Base-by-base conservation (phyloP, 805 yeast species). In the Blastobotrys americana region DNA sequence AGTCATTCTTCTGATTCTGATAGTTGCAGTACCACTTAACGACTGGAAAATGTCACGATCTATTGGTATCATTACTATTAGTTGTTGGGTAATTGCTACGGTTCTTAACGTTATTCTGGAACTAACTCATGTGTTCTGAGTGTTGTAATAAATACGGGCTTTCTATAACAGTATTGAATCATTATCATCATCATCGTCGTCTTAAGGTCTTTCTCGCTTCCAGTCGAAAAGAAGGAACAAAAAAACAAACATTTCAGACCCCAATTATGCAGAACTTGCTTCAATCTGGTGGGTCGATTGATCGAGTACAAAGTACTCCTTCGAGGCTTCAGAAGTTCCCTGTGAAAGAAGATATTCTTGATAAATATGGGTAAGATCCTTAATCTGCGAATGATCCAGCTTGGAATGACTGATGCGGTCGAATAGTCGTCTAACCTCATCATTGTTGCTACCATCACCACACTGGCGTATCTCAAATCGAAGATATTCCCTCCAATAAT, bases 61-160 rank as follows among this genome's bases (percentile, higher is more conserved):
- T 15, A 59, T 67, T 4, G 81, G 80, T 0, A 15, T 54, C 4
- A 43, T 59, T 6, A 63, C 70, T 56, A 62, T 76, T 13, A 39
- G 57, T 2, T 46, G 69, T 3, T 76, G 79, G 79, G 44, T 56
- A 5, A 19, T 61, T 4, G 70, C 72, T 3, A 69, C 76, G 0
- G 21, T 50, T 4, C 45, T 65, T 19, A 68, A 63, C 34, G 43
- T 56, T 18, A 34, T 45, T 15, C 18, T 43, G 19, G 42, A 39
- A 22, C 28, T 38, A 19, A 23, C 21, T 3, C 31, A 27, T 15
- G 34, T n/a, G 18, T 36, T 25, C 31, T 25, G n/a, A 20, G 36
- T 13, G 9, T 40, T 36, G 20, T 17, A 16, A 37, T 17, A 31
- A 37, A 21, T 37, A 20, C 17, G 17, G 15, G n/a, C 27, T 20